Percentiles rank a stretch among this genome's conserved stretches.
phyloP scores from a whole-genome alignment of 75 land plant species.

The Cryptomeria japonica region DNA sequence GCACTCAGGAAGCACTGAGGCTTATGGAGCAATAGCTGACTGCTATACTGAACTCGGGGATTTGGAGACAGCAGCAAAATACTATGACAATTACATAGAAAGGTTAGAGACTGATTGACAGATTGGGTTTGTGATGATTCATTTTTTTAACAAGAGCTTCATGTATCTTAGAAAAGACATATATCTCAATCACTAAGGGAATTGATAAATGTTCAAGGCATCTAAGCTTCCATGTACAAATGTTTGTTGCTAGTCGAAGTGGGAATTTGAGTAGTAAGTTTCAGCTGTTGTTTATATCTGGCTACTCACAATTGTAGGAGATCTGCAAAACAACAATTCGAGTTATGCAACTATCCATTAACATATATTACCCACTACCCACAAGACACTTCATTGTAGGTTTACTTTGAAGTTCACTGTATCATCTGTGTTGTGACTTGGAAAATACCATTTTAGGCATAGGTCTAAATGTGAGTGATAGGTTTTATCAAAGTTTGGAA shows the following conservation, averaged over 20 bases:
- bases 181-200: neutral
- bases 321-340: neutral
- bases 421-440: neutral
- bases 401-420: neutral
- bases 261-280: neutral
- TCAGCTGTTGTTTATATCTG: neutral
- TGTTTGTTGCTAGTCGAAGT: neutral
- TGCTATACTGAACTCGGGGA: conserved; percentile 97
- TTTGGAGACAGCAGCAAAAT: conserved; percentile 80
- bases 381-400: neutral
- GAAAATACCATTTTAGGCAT: neutral
- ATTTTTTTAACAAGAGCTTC: neutral
- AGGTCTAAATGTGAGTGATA: neutral
- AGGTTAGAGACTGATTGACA: conserved; percentile 67
- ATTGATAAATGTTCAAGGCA: neutral
- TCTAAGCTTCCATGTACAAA: neutral
- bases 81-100: conserved; percentile 84
- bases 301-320: conserved; percentile 1
- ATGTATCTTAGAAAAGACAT: neutral
- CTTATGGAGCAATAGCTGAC: conserved; percentile 96
- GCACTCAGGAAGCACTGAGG: conserved; percentile 81
- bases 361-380: neutral
- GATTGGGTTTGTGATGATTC: neutral
- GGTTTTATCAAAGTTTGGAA: neutral
- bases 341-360: neutral